Evolutionary conservation across 257 asterid genomes (phyloP).

Genomic region (Nicotiana otophora): DNA sequence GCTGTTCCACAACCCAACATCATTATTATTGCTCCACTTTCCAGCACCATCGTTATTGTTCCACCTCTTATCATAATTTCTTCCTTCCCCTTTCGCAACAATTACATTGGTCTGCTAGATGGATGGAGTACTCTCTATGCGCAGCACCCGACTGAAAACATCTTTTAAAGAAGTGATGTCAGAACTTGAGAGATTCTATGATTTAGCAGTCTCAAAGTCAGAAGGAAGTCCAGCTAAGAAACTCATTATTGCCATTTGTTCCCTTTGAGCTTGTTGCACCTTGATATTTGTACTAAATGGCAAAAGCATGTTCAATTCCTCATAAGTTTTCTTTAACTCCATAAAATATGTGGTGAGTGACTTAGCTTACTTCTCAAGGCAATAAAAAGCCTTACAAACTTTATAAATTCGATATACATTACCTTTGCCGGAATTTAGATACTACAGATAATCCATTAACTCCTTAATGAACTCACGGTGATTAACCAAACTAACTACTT

Average conservation of each 20-base stretch:
- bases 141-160: not conserved
- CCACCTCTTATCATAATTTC: no score
- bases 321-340: not conserved
- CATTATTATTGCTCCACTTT: no score
- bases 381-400: slow-evolving; percentile 3
- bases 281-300: not conserved
- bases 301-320: not conserved
- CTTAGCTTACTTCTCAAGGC: not conserved
- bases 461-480: slow-evolving; percentile 6
- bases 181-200: slow-evolving; percentile 3
- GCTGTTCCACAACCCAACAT: no score
- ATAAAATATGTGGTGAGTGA: not conserved
- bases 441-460: no score
- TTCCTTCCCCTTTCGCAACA: not conserved
- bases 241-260: not conserved
- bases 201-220: not conserved
- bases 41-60: no score
- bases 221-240: slow-evolving; percentile 8
- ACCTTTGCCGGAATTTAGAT: not conserved
- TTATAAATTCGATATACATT: not conserved
- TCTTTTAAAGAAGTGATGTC: not conserved
- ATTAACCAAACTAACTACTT: slow-evolving; percentile 6
- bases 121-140: not conserved
- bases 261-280: slow-evolving; percentile 1
- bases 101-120: not conserved